Evolutionary conservation across 306 rosid genomes (phyloP), one percentile per base, ranked within the genome.

Genomic region (Vigna nakashimae): DNA sequence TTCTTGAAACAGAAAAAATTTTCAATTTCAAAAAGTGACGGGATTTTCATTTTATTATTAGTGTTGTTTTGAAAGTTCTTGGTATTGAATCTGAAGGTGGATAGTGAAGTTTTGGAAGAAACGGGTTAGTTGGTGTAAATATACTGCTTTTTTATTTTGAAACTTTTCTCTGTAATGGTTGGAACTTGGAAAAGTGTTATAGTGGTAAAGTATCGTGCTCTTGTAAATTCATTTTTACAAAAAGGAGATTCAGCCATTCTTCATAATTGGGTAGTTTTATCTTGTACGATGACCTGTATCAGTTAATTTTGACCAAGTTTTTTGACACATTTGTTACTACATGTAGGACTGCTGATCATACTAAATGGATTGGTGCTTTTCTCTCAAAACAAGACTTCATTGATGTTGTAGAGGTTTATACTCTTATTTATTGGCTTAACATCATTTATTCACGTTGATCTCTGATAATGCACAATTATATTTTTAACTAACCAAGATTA

Each of bases 311-410:
- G 24, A 5, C 12, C 56, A 9, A 16, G 32, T 46, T 69, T 65
- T 6, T 71, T 84, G 69, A 76, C 58, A 52, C 42, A 59, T 43
- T 43, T 71, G 64, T 26, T 46, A 48, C 22, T 16, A 0, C 56
- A 52, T 78, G 80, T 12, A 88, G 91, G 63, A 88, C 84, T 85
- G 91, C 87, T 0, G 91, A 85, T 76, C 89, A 88, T 65, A 83
- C 89, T 62, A 88, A 88, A 68, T 88, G 91, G 89, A 48, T 88
- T 66, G 87, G 91, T 15, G 81, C 89, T 71, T 88, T 88, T 83
- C 80, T 85, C 51, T 58, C 60, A 73, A 88, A 85, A 79, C 89
- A 88, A 69, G 89, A 88, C 53, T 88, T 88, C 50, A 60, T 88
- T 9, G 89, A 85, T 78, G 89, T 85, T 34, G 91, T 85, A 2